Percentiles rank a stretch among this genome's conserved stretches.
Evolutionary conservation across 805 yeast genomes (phyloP).

Genomic region (Wickerhamiella domercqiae): DNA sequence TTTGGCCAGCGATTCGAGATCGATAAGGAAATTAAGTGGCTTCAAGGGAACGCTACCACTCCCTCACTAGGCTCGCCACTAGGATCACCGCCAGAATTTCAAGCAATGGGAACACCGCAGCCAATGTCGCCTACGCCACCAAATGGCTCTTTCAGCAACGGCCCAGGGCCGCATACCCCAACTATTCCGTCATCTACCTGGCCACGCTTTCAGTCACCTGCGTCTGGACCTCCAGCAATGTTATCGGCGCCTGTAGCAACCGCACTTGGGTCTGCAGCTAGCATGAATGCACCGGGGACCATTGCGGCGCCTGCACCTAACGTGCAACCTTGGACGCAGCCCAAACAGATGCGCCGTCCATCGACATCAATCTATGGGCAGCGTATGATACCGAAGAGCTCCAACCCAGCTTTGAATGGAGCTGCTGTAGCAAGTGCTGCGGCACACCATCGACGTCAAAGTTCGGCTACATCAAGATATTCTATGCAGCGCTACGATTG

Average conservation of each 20-base stretch:
- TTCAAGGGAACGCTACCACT: constrained; percentile 4
- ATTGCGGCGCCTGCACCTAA: background rate
- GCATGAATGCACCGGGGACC: background rate
- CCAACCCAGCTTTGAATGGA: too few species aligned
- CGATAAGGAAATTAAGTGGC: constrained; percentile 69
- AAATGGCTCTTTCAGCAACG: too few species aligned
- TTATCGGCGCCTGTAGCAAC: background rate
- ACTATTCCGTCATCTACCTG: background rate
- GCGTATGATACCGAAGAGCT: too few species aligned
- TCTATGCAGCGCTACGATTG: background rate
- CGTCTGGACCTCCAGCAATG: background rate
- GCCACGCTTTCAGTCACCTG: background rate
- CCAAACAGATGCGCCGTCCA: background rate
- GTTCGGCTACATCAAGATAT: background rate
- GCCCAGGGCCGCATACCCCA: background rate
- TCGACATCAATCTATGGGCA: background rate
- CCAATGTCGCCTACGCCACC: background rate
- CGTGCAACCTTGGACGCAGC: background rate
- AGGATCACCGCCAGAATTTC: background rate
- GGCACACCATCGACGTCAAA: constrained; percentile 1
- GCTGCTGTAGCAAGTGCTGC: background rate
- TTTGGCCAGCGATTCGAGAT: constrained; percentile 94
- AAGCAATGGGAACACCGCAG: background rate
- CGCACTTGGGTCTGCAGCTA: background rate
- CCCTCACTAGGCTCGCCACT: background rate